Evolutionary conservation across 139 green algal genomes (phyloP).

Genomic region (Chlorella vulgaris): DNA sequence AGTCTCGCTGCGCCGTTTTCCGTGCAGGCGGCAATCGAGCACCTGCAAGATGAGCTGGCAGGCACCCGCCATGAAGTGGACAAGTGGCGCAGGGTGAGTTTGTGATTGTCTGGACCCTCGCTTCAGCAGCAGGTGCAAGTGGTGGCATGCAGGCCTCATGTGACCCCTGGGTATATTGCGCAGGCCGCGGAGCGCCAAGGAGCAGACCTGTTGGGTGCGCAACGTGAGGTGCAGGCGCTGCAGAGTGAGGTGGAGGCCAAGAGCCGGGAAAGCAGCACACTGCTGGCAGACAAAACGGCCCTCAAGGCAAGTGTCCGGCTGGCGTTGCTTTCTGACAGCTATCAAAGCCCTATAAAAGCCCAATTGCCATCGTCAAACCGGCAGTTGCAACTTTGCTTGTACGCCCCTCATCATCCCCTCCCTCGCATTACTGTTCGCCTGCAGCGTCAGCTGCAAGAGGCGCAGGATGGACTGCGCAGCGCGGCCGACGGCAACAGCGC

Average conservation of each 20-base stretch:
- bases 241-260: constrained; percentile 33
- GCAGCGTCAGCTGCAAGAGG: constrained; percentile 32
- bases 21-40: constrained; percentile 27
- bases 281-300: constrained; percentile 15
- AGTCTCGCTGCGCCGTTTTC: background rate
- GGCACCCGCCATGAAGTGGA: background rate
- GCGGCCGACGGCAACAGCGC: background rate
- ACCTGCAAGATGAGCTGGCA: constrained; percentile 31
- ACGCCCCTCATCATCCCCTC: too few relatives aligned
- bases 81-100: constrained; percentile 3
- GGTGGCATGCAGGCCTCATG: too few relatives aligned
- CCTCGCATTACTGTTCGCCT: too few relatives aligned
- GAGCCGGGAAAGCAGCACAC: background rate
- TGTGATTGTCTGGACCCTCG: too few relatives aligned
- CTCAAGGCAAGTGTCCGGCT: constrained; percentile 7
- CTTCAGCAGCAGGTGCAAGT: too few relatives aligned
- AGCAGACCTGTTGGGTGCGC: background rate
- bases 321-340: background rate
- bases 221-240: background rate
- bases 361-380: too few relatives aligned
- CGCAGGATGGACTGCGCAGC: constrained; percentile 11
- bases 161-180: too few relatives aligned
- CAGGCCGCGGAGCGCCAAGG: constrained; percentile 20
- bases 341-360: background rate
- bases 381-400: too few relatives aligned